These are phyloP conservation scores for Paspalum vaginatum DNA, from an alignment of 176 grass and related monocot species.

Conservation along the genomic window DNA sequence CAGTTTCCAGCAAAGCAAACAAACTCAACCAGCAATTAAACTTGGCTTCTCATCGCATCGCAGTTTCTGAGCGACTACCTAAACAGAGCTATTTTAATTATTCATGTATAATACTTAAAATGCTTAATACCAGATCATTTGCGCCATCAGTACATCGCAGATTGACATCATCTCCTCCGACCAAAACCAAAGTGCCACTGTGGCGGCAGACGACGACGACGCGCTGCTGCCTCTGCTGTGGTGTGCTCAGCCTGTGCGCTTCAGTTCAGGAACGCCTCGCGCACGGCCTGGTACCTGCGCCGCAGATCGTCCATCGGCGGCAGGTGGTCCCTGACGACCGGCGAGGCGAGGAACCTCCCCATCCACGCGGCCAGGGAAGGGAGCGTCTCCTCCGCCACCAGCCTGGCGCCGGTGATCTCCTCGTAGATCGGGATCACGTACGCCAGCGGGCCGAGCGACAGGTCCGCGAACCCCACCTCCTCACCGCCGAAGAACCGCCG, in stretches of 20 bases:
- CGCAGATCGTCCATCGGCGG: constrained; percentile 38
- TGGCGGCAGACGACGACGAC: too few relatives aligned
- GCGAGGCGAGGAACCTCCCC: constrained; percentile 32
- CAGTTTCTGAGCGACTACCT: too few relatives aligned
- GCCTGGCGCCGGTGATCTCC: constrained; percentile 29
- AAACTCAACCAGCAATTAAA: too few relatives aligned
- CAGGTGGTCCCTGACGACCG: constrained; percentile 29
- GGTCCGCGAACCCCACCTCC: constrained; percentile 32
- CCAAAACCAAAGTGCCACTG: too few relatives aligned
- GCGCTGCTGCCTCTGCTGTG: too few relatives aligned
- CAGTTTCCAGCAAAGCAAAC: too few relatives aligned
- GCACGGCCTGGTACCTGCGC: constrained; percentile 20
- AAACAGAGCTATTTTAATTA: too few relatives aligned
- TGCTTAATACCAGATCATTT: too few relatives aligned
- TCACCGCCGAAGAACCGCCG: constrained; percentile 45
- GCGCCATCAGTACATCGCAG: too few relatives aligned
- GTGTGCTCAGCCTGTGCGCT: background rate
- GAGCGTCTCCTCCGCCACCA: constrained; percentile 32
- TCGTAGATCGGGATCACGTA: constrained; percentile 44
- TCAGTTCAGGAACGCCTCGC: constrained; percentile 8
- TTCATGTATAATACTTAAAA: too few relatives aligned
- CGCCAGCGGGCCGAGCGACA: constrained; percentile 35
- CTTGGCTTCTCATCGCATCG: too few relatives aligned
- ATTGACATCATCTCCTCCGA: too few relatives aligned
- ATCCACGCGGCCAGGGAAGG: constrained; percentile 44